phyloP scores from a whole-genome alignment of 805 yeast species.

The Candida pini region DNA sequence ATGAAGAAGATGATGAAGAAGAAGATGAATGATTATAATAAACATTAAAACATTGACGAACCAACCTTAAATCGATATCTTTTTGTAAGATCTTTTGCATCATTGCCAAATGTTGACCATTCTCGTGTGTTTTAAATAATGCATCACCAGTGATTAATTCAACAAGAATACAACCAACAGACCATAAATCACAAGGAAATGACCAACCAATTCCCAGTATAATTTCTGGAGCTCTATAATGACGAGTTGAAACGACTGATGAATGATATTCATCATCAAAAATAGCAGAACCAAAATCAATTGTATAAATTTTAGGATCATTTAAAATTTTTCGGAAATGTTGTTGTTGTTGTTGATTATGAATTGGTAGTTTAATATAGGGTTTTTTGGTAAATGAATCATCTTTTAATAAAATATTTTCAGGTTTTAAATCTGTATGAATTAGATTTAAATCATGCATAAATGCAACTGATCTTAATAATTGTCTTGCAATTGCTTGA shows the following conservation, averaged over 20 bases:
- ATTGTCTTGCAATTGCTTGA: slow-evolving; percentile 81
- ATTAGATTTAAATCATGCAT: slow-evolving; percentile 85
- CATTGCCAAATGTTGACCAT: slow-evolving; percentile 89
- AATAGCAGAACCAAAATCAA: slow-evolving; percentile 96
- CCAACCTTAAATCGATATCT: slow-evolving; percentile 37
- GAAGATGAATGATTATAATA: slow-evolving; percentile 11
- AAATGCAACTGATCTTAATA: slow-evolving; percentile 79
- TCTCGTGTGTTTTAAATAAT: slow-evolving; percentile 89
- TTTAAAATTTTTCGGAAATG: slow-evolving; percentile 43
- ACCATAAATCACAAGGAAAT: slow-evolving; percentile 95
- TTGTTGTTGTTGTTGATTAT: slow-evolving; percentile 4
- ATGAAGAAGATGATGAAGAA: not conserved
- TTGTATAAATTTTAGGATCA: slow-evolving; percentile 79
- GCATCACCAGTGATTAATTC: slow-evolving; percentile 94
- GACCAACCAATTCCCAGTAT: slow-evolving; percentile 96
- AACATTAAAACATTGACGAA: slow-evolving; percentile 26
- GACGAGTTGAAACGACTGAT: slow-evolving; percentile 87
- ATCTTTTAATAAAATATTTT: slow-evolving; percentile 71
- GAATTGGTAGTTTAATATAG: slow-evolving; percentile 21
- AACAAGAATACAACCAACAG: slow-evolving; percentile 87
- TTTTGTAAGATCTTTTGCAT: slow-evolving; percentile 75
- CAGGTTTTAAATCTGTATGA: slow-evolving; percentile 97
- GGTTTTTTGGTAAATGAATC: slow-evolving; percentile 39
- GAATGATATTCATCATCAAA: slow-evolving; percentile 93
- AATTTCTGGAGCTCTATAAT: slow-evolving; percentile 95